These are phyloP conservation scores for Lomentospora prolificans DNA, from an alignment of 2,329 filamentous ascomycete genomes.

Conservation along the genomic window DNA sequence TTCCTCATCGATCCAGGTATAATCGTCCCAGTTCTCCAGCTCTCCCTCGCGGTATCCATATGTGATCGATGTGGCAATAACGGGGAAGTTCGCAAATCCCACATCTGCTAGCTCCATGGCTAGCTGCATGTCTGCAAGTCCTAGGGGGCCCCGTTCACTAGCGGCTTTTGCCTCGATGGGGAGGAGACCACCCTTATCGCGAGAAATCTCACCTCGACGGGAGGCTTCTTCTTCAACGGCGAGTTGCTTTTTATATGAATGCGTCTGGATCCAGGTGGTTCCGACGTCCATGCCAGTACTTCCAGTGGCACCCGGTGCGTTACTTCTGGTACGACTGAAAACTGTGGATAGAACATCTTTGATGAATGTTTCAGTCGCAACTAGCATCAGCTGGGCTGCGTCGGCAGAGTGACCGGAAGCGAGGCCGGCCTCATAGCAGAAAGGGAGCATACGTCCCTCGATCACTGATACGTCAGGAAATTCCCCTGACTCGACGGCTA, in stretches of 20 bases:
- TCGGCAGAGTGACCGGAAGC: conserved; percentile 48
- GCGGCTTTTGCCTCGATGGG: conserved; percentile 74
- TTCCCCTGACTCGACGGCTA: conserved; percentile 59
- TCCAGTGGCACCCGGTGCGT: conserved; percentile 52
- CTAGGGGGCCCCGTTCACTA: conserved; percentile 59
- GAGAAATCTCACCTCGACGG: conserved; percentile 60
- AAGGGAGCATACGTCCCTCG: conserved; percentile 55
- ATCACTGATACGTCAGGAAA: conserved; percentile 57
- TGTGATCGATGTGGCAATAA: conserved; percentile 60
- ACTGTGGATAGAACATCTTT: conserved; percentile 56
- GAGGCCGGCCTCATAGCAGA: conserved; percentile 58
- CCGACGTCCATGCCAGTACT: conserved; percentile 55
- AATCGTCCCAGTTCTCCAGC: conserved; percentile 56
- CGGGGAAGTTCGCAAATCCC: conserved; percentile 67
- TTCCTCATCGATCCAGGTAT: conserved; percentile 39
- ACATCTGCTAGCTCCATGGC: conserved; percentile 67
- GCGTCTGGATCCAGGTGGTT: conserved; percentile 66
- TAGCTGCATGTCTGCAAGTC: conserved; percentile 68
- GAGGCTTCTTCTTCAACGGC: conserved; percentile 65
- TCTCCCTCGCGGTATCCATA: conserved; percentile 67
- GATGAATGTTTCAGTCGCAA: conserved; percentile 57
- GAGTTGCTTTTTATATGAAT: conserved; percentile 66
- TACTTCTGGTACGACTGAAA: conserved; percentile 54
- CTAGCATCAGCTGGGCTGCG: conserved; percentile 52
- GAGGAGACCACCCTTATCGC: conserved; percentile 67